Evolutionary conservation across 495 filamentous ascomycete species (phyloP).

Genomic region (Penicillium waksmanii): DNA sequence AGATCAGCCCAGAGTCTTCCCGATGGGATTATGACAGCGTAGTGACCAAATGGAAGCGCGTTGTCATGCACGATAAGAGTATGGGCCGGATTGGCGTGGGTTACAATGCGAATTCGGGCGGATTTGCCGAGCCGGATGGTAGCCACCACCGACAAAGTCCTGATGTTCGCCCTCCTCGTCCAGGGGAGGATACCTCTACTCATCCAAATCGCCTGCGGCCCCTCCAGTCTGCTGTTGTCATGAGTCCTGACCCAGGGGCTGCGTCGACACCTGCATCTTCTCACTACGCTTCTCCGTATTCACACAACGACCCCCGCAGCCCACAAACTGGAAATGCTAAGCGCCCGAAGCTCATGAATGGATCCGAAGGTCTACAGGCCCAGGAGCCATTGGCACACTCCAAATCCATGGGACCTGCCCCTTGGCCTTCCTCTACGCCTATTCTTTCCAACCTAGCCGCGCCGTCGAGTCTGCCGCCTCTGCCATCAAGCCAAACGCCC

Average conservation of each 20-base stretch:
- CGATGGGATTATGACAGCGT: conserved; percentile 62
- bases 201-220: conserved; percentile 30
- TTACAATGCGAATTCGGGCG: conserved; percentile 17
- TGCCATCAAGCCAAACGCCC: conserved; percentile 24
- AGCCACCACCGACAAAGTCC: conserved; percentile 21
- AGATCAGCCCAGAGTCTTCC: conserved; percentile 38
- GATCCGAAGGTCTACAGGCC: conserved; percentile 28
- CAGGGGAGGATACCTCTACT: conserved; percentile 34
- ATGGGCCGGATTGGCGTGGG: conserved; percentile 49
- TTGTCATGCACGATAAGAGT: conserved; percentile 53
- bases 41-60: conserved; percentile 60
- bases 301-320: conserved; percentile 34
- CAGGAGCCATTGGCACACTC: conserved; percentile 17
- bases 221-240: conserved; percentile 31
- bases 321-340: conserved; percentile 34
- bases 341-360: conserved; percentile 50
- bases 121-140: conserved; percentile 19
- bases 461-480: conserved; percentile 8
- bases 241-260: conserved; percentile 38
- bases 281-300: conserved; percentile 42
- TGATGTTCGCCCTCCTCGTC: conserved; percentile 29
- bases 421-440: conserved; percentile 27
- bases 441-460: conserved; percentile 34
- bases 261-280: conserved; percentile 33
- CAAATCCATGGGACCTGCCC: conserved; percentile 11